These are phyloP conservation scores for Diplodia scrobiculata DNA, from an alignment of 2,329 filamentous ascomycete species.

Conservation along the genomic window DNA sequence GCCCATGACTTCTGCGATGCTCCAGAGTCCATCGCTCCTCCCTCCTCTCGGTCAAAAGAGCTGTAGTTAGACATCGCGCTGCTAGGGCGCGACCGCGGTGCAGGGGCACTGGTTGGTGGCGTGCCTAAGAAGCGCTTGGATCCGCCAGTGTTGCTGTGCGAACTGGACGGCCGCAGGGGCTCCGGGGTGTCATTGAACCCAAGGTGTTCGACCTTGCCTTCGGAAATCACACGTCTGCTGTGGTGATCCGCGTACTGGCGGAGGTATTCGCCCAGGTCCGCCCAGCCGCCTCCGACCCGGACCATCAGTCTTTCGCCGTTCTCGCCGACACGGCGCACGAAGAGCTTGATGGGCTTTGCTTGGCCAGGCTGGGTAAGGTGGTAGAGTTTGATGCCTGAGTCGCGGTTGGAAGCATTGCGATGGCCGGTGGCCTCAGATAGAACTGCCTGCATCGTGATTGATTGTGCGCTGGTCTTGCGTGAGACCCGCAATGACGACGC, in stretches of 20 bases:
- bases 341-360: slow-evolving; percentile 88
- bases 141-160: slow-evolving; percentile 19
- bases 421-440: slow-evolving; percentile 42
- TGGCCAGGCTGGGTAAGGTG: slow-evolving; percentile 83
- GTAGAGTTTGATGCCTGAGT: slow-evolving; percentile 80
- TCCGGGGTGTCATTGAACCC: slow-evolving; percentile 44
- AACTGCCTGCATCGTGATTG: slow-evolving; percentile 43
- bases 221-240: slow-evolving; percentile 66
- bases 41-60: slow-evolving; percentile 25
- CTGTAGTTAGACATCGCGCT: slow-evolving; percentile 27
- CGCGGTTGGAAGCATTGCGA: slow-evolving; percentile 38
- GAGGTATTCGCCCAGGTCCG: slow-evolving; percentile 90
- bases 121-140: slow-evolving; percentile 12
- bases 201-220: slow-evolving; percentile 59
- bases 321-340: slow-evolving; percentile 89
- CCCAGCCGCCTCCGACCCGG: slow-evolving; percentile 96
- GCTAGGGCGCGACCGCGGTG: slow-evolving; percentile 10
- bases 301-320: slow-evolving; percentile 94
- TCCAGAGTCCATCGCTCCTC: slow-evolving; percentile 32
- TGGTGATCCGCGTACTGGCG: slow-evolving; percentile 93
- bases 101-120: slow-evolving; percentile 14
- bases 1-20: slow-evolving; percentile 42
- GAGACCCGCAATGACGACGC: slow-evolving; percentile 18
- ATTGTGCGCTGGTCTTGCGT: slow-evolving; percentile 5
- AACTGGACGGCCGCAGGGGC: slow-evolving; percentile 17